phyloP scores from a whole-genome alignment of 2,329 filamentous ascomycete species.

The Drechslerella coelobrocha region DNA sequence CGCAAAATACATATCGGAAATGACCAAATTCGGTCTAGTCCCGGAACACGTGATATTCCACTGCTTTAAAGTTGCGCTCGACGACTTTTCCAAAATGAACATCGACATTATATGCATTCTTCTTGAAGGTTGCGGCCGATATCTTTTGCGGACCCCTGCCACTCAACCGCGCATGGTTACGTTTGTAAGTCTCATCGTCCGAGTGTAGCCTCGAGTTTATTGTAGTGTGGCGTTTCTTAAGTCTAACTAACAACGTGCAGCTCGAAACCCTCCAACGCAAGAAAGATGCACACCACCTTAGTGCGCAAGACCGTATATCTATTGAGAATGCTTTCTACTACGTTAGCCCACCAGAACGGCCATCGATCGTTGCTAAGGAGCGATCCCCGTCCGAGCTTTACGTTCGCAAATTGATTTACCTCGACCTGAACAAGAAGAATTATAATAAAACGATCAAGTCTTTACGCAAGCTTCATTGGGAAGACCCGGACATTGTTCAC shows the following conservation, averaged over 20 bases:
- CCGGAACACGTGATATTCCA: constrained; percentile 99
- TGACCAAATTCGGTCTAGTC: constrained; percentile 97
- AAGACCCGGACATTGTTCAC: constrained; percentile 82
- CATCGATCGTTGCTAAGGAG: constrained; percentile 95
- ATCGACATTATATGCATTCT: constrained; percentile 98
- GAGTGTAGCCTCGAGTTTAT: too few relatives aligned
- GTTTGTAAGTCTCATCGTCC: constrained; percentile 64
- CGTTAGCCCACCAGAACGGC: constrained; percentile 90
- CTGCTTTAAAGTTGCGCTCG: constrained; percentile 94
- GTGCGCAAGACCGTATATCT: constrained; percentile 94
- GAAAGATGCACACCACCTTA: constrained; percentile 85
- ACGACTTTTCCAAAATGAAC: constrained; percentile 98
- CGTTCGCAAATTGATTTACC: constrained; percentile 87
- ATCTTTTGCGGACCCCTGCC: constrained; percentile 88
- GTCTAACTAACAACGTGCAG: constrained; percentile 8
- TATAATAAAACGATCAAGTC: constrained; percentile 94
- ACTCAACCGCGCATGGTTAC: constrained; percentile 91
- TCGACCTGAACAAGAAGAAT: constrained; percentile 92
- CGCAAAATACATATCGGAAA: constrained; percentile 83
- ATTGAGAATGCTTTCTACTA: constrained; percentile 99
- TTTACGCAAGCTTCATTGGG: constrained; percentile 95
- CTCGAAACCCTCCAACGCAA: constrained; percentile 94
- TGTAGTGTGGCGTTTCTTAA: too few relatives aligned
- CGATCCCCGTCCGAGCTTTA: constrained; percentile 91
- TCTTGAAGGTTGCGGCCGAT: constrained; percentile 93